Evolutionary conservation across 2,329 filamentous ascomycete genomes (phyloP).

Genomic region (Colletotrichum sp.): DNA sequence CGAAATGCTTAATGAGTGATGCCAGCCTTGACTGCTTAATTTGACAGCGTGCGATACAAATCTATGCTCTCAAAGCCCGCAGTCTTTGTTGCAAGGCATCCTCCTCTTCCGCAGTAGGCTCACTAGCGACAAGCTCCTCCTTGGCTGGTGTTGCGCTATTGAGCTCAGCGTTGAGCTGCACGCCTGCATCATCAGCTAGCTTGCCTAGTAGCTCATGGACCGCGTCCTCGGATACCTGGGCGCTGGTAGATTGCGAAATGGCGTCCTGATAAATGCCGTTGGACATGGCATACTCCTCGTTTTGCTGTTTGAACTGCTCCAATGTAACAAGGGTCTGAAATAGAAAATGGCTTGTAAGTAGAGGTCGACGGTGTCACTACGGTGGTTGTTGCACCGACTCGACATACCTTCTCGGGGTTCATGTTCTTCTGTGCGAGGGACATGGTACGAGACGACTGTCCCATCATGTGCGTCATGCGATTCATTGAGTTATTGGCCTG

Average conservation of each 20-base stretch:
- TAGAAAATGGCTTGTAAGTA: neutral
- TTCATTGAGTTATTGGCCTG: constrained; percentile 71
- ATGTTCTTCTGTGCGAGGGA: constrained; percentile 61
- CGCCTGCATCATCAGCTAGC: constrained; percentile 85
- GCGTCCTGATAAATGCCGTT: constrained; percentile 86
- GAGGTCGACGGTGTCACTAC: neutral
- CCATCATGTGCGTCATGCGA: constrained; percentile 69
- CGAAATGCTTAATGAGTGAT: constrained; percentile 1
- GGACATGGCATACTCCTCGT: constrained; percentile 68
- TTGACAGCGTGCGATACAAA: neutral
- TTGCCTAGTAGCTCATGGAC: constrained; percentile 86
- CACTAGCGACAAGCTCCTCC: constrained; percentile 64
- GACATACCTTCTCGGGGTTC: constrained; percentile 60
- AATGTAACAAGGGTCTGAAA: constrained; percentile 61
- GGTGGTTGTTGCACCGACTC: neutral
- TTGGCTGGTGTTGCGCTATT: constrained; percentile 59
- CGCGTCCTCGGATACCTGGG: constrained; percentile 79
- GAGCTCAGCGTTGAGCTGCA: constrained; percentile 81
- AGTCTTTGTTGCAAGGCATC: constrained; percentile 72
- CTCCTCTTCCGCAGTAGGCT: constrained; percentile 79
- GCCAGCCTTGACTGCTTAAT: neutral
- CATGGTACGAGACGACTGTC: constrained; percentile 64
- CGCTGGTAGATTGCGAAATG: constrained; percentile 76
- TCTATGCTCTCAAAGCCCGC: constrained; percentile 58
- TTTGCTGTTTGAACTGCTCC: constrained; percentile 66